A percentile compares a stretch with the other conserved stretches of the same genome.
These are phyloP conservation scores for Jackrogersella multiformis DNA, from an alignment of 495 filamentous ascomycete species.

Conservation along the genomic window DNA sequence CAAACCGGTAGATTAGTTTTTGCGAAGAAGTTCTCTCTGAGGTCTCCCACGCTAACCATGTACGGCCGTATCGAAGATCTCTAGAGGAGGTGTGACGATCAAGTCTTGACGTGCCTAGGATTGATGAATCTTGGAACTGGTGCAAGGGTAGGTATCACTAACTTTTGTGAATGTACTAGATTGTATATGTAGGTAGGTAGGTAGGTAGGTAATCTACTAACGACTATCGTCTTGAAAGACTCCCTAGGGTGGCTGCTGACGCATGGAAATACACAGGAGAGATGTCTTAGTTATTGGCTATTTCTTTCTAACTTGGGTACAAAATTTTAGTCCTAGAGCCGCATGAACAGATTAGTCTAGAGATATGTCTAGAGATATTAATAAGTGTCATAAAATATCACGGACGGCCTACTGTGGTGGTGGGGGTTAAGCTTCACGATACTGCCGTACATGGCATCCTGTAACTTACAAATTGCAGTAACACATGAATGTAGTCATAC, in stretches of 20 bases:
- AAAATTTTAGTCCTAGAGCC: neutral
- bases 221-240: neutral
- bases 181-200: neutral
- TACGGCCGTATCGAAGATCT: slow-evolving; percentile 43
- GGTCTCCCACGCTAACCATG: slow-evolving; percentile 19
- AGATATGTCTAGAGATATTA: slow-evolving; percentile 1
- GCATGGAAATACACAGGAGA: neutral
- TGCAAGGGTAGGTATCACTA: slow-evolving; percentile 38
- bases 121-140: slow-evolving; percentile 28
- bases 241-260: neutral
- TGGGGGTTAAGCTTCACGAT: slow-evolving; percentile 3
- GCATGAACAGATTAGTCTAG: slow-evolving; percentile 1
- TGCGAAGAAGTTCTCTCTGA: slow-evolving; percentile 12
- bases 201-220: neutral
- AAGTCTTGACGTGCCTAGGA: slow-evolving; percentile 32
- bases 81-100: slow-evolving; percentile 36
- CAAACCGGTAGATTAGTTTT: slow-evolving; percentile 18
- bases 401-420: neutral
- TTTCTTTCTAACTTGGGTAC: neutral
- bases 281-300: neutral
- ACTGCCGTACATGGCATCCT: slow-evolving; percentile 8
- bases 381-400: neutral
- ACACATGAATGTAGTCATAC: slow-evolving; percentile 27
- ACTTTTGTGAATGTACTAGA: slow-evolving; percentile 5
- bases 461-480: slow-evolving; percentile 26